Conservation (phyloP, 352 stramenopile genomes). For the Vaucheria bursata region DNA sequence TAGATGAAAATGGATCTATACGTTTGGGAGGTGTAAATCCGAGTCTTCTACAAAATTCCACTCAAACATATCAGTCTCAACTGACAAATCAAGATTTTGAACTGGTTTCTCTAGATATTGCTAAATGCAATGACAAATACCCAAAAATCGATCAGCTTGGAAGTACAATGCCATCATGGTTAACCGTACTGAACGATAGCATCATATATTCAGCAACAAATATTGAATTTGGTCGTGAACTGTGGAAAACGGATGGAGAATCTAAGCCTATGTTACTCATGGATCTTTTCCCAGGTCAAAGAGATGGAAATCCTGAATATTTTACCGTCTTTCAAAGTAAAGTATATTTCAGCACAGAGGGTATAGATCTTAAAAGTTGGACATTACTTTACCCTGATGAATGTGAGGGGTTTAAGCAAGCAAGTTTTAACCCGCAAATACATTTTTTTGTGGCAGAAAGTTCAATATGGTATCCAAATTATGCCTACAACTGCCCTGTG, state of each 20-base stretch:
- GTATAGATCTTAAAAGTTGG: slow-evolving; percentile 53
- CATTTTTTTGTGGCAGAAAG: slow-evolving; percentile 62
- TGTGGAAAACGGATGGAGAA: slow-evolving; percentile 59
- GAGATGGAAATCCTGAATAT: slow-evolving; percentile 49
- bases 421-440: slow-evolving; percentile 55
- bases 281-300: slow-evolving; percentile 58
- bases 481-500: slow-evolving; percentile 68
- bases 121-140: background rate
- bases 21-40: background rate
- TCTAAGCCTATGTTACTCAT: slow-evolving; percentile 54
- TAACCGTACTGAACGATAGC: background rate
- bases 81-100: background rate
- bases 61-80: slow-evolving; percentile 20
- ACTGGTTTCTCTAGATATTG: background rate
- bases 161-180: background rate
- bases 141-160: background rate
- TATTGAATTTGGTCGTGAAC: slow-evolving; percentile 43
- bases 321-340: slow-evolving; percentile 56
- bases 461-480: slow-evolving; percentile 56
- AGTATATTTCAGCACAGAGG: slow-evolving; percentile 68
- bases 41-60: background rate
- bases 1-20: too few species aligned
- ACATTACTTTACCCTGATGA: slow-evolving; percentile 53
- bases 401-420: slow-evolving; percentile 63
- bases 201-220: background rate